phyloP scores from a whole-genome alignment of 179 eudicot species.

The Corrigiola litoralis region DNA sequence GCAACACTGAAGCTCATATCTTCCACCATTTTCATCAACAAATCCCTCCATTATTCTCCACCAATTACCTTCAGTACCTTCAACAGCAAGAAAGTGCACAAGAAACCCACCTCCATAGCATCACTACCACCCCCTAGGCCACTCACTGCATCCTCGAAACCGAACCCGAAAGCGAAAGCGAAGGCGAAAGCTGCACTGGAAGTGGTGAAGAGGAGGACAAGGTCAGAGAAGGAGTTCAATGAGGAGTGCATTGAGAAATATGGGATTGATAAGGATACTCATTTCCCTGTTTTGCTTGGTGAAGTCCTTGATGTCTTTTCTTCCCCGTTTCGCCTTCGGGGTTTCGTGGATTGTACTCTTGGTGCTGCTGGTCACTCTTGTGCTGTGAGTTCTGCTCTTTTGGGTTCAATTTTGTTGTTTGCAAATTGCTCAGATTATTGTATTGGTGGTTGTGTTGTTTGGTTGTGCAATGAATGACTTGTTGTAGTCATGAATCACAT shows the following conservation, averaged over 20 bases:
- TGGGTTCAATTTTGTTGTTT: background rate
- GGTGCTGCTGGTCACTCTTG: conserved; percentile 96
- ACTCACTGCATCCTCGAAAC: background rate
- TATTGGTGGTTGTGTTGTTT: too few relatives aligned
- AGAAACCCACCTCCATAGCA: background rate
- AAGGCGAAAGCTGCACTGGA: conserved; percentile 21
- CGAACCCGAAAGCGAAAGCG: background rate
- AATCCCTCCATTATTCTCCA: conserved; percentile 5
- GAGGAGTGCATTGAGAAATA: conserved; percentile 37
- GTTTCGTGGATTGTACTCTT: conserved; percentile 89
- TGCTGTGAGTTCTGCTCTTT: conserved; percentile 43
- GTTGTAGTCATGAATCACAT: too few relatives aligned
- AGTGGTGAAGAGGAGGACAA: conserved; percentile 64
- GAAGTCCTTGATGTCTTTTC: conserved; percentile 79
- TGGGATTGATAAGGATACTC: conserved; percentile 47
- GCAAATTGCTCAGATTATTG: too few relatives aligned
- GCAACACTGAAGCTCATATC: conserved; percentile 14
- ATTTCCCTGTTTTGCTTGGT: conserved; percentile 92
- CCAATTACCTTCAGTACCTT: conserved; percentile 18
- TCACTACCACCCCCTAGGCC: background rate
- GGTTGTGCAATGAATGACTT: too few relatives aligned
- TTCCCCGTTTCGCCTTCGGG: conserved; percentile 35
- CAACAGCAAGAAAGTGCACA: background rate
- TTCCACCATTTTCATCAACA: background rate
- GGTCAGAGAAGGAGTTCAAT: conserved; percentile 73